These are phyloP conservation scores for Fusarium papillatum DNA, from an alignment of 2,329 filamentous ascomycete genomes.

Conservation along the genomic window DNA sequence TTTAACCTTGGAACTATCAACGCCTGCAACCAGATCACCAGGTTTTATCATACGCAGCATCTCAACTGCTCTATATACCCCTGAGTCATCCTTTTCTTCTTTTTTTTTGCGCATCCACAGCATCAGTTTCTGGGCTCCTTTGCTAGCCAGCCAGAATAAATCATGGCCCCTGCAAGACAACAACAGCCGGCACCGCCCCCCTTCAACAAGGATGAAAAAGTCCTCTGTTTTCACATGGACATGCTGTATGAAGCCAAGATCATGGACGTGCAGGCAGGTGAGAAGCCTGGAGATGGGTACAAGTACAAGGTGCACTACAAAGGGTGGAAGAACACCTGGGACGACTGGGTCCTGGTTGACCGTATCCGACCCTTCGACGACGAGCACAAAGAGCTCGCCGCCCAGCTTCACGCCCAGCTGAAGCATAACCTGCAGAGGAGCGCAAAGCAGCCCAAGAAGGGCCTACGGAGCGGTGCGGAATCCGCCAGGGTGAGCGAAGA, in stretches of 20 bases:
- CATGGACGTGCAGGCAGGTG: slow-evolving; percentile 80
- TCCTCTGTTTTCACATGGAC: slow-evolving; percentile 97
- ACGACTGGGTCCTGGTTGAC: slow-evolving; percentile 97
- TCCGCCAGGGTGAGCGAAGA: slow-evolving; percentile 82
- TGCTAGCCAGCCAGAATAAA: slow-evolving; percentile 17
- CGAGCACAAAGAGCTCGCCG: slow-evolving; percentile 92
- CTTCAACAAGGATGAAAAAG: slow-evolving; percentile 87
- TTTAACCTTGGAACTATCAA: slow-evolving; percentile 23
- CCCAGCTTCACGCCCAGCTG: slow-evolving; percentile 78
- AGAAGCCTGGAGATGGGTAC: slow-evolving; percentile 77
- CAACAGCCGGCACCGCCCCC: slow-evolving; percentile 61
- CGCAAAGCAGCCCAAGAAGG: slow-evolving; percentile 68
- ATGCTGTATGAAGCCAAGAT: slow-evolving; percentile 98
- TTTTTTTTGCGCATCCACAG: slow-evolving; percentile 16
- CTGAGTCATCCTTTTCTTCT: slow-evolving; percentile 2
- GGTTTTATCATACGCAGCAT: neutral
- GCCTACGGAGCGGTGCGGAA: slow-evolving; percentile 55
- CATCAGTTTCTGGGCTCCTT: slow-evolving; percentile 26
- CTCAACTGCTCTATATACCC: slow-evolving; percentile 3
- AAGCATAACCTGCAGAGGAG: slow-evolving; percentile 68
- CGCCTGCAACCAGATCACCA: slow-evolving; percentile 6
- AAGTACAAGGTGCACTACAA: slow-evolving; percentile 98
- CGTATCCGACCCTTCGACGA: slow-evolving; percentile 94
- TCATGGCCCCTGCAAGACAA: slow-evolving; percentile 59
- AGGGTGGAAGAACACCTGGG: slow-evolving; percentile 99